Base-by-base conservation (phyloP, 2,329 filamentous ascomycete species). In the Neonectria ditissima region DNA sequence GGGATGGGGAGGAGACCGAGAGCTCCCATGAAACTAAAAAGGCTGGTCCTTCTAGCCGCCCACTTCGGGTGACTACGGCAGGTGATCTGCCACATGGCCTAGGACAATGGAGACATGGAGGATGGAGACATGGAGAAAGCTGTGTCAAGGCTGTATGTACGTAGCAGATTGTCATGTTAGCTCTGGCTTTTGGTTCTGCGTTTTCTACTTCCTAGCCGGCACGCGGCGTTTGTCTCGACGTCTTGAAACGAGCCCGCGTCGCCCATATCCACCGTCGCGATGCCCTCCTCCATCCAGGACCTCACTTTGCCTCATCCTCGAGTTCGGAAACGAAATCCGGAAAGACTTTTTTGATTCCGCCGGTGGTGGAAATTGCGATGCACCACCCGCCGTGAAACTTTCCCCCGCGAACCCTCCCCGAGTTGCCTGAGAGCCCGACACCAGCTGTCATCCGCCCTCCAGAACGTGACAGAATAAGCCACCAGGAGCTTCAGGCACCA, bases 31-130 rank as follows among this genome's bases (percentile, higher is more conserved):
- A n/a, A n/a, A n/a, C n/a, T n/a, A n/a, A n/a, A n/a, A n/a, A n/a
- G n/a, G n/a, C n/a, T n/a, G n/a, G n/a, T n/a, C n/a, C 16, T 7
- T 34, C 11, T 10, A 10, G 13, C 32, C 34, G 11, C 37, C 24
- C 34, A 44, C 39, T 20, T 55, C 58, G 58, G 58, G 52, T 51
- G 52, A 61, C 47, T 48, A 47, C 54, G 43, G 44, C 37, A 24
- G 22, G 54, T 56, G 54, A 30, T 56, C 44, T 56, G 54, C 54
- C 54, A 56, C 54, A 56, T 56, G 43, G 54, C 54, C 22, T 16
- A 48, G 16, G 13, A n/a, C n/a, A 18, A 39, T 18, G 6, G 37
- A 39, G 37, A 39, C n/a, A 4, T 14, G 11, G 32, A 37, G 11
- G 5, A 41, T 41, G 8, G 37, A 41, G 37, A 41, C 3, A 6